Evolutionary conservation across 2,329 filamentous ascomycete species (phyloP).

Genomic region (Microthyrium microscopicum): DNA sequence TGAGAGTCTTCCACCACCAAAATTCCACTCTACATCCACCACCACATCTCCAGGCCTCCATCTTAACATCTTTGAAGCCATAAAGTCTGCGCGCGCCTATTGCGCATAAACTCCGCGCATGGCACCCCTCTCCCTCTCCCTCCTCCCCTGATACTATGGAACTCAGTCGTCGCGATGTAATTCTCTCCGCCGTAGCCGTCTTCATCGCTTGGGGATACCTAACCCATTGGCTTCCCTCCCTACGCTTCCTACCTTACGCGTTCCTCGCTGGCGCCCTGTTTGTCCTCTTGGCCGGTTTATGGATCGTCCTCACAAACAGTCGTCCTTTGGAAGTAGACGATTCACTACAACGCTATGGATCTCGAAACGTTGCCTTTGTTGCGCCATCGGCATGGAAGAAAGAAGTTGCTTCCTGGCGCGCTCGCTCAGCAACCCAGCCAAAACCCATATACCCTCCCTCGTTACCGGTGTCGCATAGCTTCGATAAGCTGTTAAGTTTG

Average conservation of each 20-base stretch:
- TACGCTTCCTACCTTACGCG: slow-evolving; percentile 76
- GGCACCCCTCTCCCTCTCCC: no score
- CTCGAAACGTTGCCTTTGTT: slow-evolving; percentile 39
- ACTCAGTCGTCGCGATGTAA: slow-evolving; percentile 55
- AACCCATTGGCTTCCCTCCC: slow-evolving; percentile 62
- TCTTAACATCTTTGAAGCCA: no score
- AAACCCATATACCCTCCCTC: slow-evolving; percentile 59
- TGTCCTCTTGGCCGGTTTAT: slow-evolving; percentile 35
- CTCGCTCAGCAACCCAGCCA: slow-evolving; percentile 49
- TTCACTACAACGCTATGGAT: slow-evolving; percentile 13
- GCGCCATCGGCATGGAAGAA: slow-evolving; percentile 47
- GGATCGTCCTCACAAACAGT: slow-evolving; percentile 46
- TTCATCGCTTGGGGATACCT: slow-evolving; percentile 82
- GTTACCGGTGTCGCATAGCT: slow-evolving; percentile 57
- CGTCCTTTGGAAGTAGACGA: slow-evolving; percentile 27
- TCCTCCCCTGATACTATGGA: slow-evolving; percentile 4
- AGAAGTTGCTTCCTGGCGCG: slow-evolving; percentile 51
- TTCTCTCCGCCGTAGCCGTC: slow-evolving; percentile 48
- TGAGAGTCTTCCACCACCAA: no score
- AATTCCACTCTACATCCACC: no score
- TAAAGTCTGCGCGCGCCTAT: no score
- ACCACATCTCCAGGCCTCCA: no score
- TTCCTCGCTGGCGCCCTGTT: slow-evolving; percentile 52
- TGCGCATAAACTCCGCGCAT: no score
- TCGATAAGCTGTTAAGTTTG: slow-evolving; percentile 63